These are phyloP conservation scores for Lachnellula hyalina DNA, from an alignment of 2,329 filamentous ascomycete species.

Conservation along the genomic window DNA sequence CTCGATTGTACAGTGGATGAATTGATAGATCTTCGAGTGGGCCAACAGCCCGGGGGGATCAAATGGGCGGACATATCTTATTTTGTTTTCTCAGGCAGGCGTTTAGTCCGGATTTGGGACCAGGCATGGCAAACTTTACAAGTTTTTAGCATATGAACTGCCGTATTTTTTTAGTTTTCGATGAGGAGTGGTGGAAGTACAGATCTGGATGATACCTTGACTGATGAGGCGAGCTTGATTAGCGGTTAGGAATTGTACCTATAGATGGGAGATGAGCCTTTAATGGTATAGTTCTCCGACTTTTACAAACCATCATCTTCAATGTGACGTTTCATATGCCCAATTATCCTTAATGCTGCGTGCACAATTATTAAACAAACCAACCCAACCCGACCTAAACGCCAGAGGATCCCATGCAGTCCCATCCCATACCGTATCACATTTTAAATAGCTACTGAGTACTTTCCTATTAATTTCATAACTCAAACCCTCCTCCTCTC, in stretches of 20 bases:
- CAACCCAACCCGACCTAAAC: neutral
- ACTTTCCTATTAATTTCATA: slow-evolving; percentile 7
- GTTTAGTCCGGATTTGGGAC: slow-evolving; percentile 10
- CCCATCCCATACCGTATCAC: neutral
- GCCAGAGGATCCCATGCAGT: neutral
- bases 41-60: neutral
- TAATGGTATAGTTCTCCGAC: neutral
- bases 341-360: no score
- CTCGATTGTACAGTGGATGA: slow-evolving; percentile 2
- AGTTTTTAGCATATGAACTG: slow-evolving; percentile 6
- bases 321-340: neutral
- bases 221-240: slow-evolving; percentile 8
- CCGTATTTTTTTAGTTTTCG: neutral
- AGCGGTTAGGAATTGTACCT: slow-evolving; percentile 9
- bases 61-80: slow-evolving; percentile 7
- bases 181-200: neutral
- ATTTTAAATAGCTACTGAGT: neutral
- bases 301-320: neutral
- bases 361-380: no score
- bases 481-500: slow-evolving; percentile 9
- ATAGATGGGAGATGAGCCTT: slow-evolving; percentile 12
- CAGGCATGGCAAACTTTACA: neutral
- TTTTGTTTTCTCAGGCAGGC: slow-evolving; percentile 6
- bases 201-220: slow-evolving; percentile 6
- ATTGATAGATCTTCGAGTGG: slow-evolving; percentile 17